phyloP scores from a whole-genome alignment of 2,329 filamentous ascomycete species.

The Pseudocercospora pini-densiflorae region DNA sequence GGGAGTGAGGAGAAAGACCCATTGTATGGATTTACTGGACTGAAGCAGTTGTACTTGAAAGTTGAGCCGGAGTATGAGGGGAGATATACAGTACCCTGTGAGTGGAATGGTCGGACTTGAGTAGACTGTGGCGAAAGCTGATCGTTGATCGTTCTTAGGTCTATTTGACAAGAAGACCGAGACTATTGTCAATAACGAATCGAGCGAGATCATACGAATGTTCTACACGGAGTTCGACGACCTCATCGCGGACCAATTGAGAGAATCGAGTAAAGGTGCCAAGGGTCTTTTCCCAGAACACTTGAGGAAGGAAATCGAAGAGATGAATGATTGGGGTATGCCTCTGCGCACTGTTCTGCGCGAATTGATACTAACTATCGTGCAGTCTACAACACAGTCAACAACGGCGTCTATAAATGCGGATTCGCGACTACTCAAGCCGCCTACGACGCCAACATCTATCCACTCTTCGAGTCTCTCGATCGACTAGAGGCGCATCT shows the following conservation, averaged over 20 bases:
- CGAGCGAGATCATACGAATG: constrained; percentile 89
- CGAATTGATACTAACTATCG: constrained; percentile 58
- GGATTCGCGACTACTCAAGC: constrained; percentile 85
- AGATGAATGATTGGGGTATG: constrained; percentile 71
- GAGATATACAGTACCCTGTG: constrained; percentile 79
- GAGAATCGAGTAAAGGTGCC: constrained; percentile 55
- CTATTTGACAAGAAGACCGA: constrained; percentile 70
- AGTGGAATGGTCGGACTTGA: not conserved
- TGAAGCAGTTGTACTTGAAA: constrained; percentile 75
- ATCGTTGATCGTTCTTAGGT: not conserved
- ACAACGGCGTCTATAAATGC: constrained; percentile 42
- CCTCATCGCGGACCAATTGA: constrained; percentile 55
- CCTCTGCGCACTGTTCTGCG: not conserved
- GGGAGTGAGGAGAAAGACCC: constrained; percentile 63
- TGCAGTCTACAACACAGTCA: constrained; percentile 59
- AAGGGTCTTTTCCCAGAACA: constrained; percentile 70
- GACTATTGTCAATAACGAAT: constrained; percentile 87
- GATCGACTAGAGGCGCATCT: constrained; percentile 78
- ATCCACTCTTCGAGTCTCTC: constrained; percentile 73
- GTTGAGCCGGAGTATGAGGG: constrained; percentile 69
- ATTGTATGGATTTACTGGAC: constrained; percentile 67
- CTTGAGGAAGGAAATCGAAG: constrained; percentile 73
- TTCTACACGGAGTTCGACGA: constrained; percentile 78
- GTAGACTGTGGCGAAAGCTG: not conserved
- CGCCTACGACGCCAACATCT: constrained; percentile 78